Evolutionary conservation across 306 rosid genomes (phyloP), one percentile per base, ranked within the genome.

Genomic region (Castanopsis chinensis): DNA sequence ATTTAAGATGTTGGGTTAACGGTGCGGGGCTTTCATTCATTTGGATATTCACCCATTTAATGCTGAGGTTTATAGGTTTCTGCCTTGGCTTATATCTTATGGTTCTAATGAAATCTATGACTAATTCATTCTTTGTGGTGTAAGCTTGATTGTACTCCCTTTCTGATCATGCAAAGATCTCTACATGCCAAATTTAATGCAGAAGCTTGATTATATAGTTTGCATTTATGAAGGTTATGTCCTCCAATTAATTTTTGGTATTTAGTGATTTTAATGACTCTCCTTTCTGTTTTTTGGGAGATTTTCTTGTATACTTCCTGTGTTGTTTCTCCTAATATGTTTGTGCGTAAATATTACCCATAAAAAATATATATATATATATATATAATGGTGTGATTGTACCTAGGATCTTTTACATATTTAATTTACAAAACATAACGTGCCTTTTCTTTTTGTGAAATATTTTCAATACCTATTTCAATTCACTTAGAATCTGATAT

Each of bases 41-140:
- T 30, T 51, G 55, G 6, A 64, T 73, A 45, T 65, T 18, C 49
- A 65, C 12, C 60, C 23, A 13, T 4, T 73, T 37, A 21, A 33
- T 64, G 72, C 28, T 63, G 52, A 7, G 79, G 51, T 72, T 71
- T 71, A 51, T 72, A 20, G 10, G 43, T 70, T 78, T 70, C 19
- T 57, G 15, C 30, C 17, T 56, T 20, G 41, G 23, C 58, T 5
- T 18, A 30, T 21, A 13, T 52, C 19, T 65, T 57, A 18, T 30
- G 65, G 68, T 76, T 12, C 57, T 57, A 5, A 1, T 30, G 61
- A 51, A 64, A 51, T 52, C 18, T 49, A 12, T 49, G 53, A 49
- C 15, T 49, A 10, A 10, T 49, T 11, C 17, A 12, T 12, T 49
- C 11, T 10, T 49, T 49, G 53, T 12, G 17, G 53, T 49, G 53